Percentiles rank a stretch among this genome's conserved stretches.
Evolutionary conservation across 2,329 filamentous ascomycete genomes (phyloP).

Genomic region (Clonostachys chloroleuca): DNA sequence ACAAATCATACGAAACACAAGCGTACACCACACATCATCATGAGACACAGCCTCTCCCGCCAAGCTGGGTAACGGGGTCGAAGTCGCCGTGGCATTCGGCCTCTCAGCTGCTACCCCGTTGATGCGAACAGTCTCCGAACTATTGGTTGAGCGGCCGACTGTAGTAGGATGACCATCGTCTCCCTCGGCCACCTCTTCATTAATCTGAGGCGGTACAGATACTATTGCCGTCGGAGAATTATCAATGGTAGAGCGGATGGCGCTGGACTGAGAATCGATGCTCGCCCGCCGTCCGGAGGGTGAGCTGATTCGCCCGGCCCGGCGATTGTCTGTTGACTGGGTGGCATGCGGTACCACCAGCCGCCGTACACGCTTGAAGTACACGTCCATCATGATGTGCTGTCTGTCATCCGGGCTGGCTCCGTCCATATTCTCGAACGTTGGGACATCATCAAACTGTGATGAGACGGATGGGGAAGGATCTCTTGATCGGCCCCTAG

Average conservation of each 20-base stretch:
- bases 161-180: constrained; percentile 1
- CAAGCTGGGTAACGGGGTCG: background rate
- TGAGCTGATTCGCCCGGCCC: constrained; percentile 13
- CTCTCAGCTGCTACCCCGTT: background rate
- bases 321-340: constrained; percentile 15
- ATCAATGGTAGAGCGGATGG: background rate
- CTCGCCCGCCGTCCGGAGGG: constrained; percentile 12
- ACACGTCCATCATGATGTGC: constrained; percentile 44
- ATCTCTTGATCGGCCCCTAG: background rate
- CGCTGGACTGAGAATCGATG: constrained; percentile 8
- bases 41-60: constrained; percentile 15
- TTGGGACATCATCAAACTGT: constrained; percentile 5
- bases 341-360: constrained; percentile 29
- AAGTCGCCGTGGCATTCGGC: no score
- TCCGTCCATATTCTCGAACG: constrained; percentile 40
- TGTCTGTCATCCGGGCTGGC: constrained; percentile 44
- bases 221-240: background rate
- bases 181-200: background rate
- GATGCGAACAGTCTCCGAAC: background rate
- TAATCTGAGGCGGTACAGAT: background rate
- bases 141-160: background rate
- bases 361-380: constrained; percentile 39
- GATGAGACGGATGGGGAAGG: background rate
- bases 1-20: constrained; percentile 54
- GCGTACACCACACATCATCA: constrained; percentile 46